These are phyloP conservation scores for Musa beccarii DNA, from an alignment of 176 grass and related monocot genomes.

Conservation along the genomic window DNA sequence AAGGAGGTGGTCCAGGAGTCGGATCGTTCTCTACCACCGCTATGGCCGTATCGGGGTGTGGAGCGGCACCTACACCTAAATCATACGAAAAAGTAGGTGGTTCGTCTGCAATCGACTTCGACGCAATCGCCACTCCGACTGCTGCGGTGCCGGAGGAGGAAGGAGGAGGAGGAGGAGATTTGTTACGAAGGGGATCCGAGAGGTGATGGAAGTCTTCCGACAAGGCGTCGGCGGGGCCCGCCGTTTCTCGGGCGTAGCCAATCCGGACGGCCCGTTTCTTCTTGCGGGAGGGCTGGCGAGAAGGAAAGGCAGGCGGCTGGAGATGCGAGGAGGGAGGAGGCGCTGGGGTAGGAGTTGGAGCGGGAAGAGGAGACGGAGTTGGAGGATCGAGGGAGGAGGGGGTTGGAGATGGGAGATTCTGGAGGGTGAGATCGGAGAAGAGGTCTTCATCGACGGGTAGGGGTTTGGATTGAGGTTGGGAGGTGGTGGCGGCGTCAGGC, in stretches of 20 bases:
- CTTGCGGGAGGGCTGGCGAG: conserved; percentile 53
- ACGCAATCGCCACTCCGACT: neutral
- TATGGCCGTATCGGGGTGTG: neutral
- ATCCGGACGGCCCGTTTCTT: conserved; percentile 94
- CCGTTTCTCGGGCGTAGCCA: conserved; percentile 58
- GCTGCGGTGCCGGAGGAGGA: neutral
- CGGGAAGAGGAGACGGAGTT: neutral
- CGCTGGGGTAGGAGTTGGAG: no score
- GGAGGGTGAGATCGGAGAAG: conserved; percentile 95
- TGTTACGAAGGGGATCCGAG: conserved; percentile 19
- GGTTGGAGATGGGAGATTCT: conserved; percentile 23
- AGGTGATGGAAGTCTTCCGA: conserved; percentile 22
- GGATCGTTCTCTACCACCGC: neutral
- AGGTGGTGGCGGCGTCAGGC: neutral
- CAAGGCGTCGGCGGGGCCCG: neutral
- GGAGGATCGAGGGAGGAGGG: conserved; percentile 18
- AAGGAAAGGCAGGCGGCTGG: conserved; percentile 19
- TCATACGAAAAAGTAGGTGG: neutral
- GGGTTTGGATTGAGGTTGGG: conserved; percentile 9
- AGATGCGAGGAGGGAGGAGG: conserved; percentile 13
- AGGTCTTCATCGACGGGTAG: conserved; percentile 76
- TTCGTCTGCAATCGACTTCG: neutral
- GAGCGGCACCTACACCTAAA: neutral
- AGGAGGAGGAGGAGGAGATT: conserved; percentile 7
- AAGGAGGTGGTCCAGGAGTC: neutral